Evolutionary conservation across 2,329 filamentous ascomycete genomes (phyloP).

Genomic region (Talaromyces sp.): DNA sequence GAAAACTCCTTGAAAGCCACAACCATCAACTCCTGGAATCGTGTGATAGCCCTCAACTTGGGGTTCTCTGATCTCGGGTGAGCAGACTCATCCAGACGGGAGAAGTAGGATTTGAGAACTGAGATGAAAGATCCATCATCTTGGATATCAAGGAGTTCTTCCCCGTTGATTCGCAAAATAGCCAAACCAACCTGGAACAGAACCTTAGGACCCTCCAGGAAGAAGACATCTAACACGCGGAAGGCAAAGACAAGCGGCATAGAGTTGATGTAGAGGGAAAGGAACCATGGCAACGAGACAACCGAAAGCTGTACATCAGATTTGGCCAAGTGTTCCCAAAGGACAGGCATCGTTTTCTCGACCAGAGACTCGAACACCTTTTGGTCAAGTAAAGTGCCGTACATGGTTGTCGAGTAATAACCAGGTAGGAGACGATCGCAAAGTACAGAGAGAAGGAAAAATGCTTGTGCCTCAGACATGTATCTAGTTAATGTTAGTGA

Average conservation of each 20-base stretch:
- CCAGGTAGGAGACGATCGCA: conserved; percentile 92
- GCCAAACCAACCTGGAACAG: conserved; percentile 95
- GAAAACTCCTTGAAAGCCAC: conserved; percentile 98
- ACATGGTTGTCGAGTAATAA: conserved; percentile 99
- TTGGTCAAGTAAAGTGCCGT: conserved; percentile 93
- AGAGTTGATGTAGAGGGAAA: conserved; percentile 98
- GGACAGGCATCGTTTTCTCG: conserved; percentile 97
- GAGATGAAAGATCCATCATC: conserved; percentile 98
- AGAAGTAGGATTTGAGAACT: conserved; percentile 92
- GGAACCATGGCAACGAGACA: conserved; percentile 95
- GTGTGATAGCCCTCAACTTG: conserved; percentile 88
- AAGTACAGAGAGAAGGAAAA: conserved; percentile 86
- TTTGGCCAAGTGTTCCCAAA: conserved; percentile 98
- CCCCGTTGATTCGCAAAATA: conserved; percentile 95
- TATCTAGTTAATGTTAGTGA: conserved; percentile 59
- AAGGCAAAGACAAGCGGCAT: conserved; percentile 99
- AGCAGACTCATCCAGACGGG: conserved; percentile 88
- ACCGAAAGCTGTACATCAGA: conserved; percentile 97
- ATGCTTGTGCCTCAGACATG: conserved; percentile 94
- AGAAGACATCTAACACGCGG: conserved; percentile 94
- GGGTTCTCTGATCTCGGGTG: conserved; percentile 95
- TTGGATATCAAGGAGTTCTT: conserved; percentile 87
- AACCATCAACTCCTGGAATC: conserved; percentile 98
- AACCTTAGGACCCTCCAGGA: conserved; percentile 95
- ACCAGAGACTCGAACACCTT: conserved; percentile 97